Percentiles rank a stretch among this genome's conserved stretches.
phyloP scores from a whole-genome alignment of 2,329 filamentous ascomycete genomes.

The Xylaria sp. region DNA sequence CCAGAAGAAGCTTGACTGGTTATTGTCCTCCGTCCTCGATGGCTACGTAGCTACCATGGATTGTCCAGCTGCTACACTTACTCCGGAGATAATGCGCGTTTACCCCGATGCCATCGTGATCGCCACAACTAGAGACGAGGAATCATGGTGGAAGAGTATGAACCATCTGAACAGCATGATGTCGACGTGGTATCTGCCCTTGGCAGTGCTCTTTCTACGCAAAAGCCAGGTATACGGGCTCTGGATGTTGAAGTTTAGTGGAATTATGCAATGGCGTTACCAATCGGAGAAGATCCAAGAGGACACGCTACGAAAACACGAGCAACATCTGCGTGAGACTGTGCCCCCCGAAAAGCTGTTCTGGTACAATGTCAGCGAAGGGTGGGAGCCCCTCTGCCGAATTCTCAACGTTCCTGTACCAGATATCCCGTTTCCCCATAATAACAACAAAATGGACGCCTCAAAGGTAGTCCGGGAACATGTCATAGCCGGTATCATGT shows the following conservation, averaged over 20 bases:
- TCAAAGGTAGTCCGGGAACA: conserved; percentile 45
- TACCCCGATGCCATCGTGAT: conserved; percentile 63
- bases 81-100: conserved; percentile 58
- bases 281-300: conserved; percentile 47
- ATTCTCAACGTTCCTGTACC: conserved; percentile 51
- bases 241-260: conserved; percentile 48
- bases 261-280: conserved; percentile 48
- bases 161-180: conserved; percentile 48
- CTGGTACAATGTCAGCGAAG: conserved; percentile 51
- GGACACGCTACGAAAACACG: conserved; percentile 47
- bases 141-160: conserved; percentile 54
- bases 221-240: conserved; percentile 49
- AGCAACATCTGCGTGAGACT: conserved; percentile 48
- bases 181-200: conserved; percentile 50
- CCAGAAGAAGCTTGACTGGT: conserved; percentile 51
- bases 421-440: conserved; percentile 51
- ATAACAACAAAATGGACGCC: conserved; percentile 49
- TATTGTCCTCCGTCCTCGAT: conserved; percentile 50
- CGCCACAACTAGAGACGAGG: conserved; percentile 54
- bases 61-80: conserved; percentile 55
- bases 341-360: conserved; percentile 51
- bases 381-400: conserved; percentile 51
- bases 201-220: conserved; percentile 49
- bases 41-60: conserved; percentile 55
- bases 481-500: conserved; percentile 43